A percentile compares a stretch with the other conserved stretches of the same genome.
phyloP scores from a whole-genome alignment of 345 rosid genomes.

The Eucalyptus regnans region DNA sequence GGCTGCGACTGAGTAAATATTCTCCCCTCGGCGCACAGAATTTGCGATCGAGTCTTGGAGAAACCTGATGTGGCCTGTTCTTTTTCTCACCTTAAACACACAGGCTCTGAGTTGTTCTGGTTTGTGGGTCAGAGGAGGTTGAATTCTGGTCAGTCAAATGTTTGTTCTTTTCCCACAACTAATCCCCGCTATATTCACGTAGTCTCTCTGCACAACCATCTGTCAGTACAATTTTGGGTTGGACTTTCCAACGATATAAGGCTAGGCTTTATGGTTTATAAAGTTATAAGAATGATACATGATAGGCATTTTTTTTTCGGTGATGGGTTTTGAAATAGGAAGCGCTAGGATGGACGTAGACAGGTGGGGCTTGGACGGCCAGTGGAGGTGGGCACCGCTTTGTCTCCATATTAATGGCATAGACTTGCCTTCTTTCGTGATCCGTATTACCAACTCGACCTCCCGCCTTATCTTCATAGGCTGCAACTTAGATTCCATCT shows the following conservation, averaged over 20 bases:
- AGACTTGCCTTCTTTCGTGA: neutral
- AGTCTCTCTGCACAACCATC: neutral
- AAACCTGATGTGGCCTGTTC: neutral
- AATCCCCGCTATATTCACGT: neutral
- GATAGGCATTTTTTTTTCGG: neutral
- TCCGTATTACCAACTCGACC: neutral
- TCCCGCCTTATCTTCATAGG: neutral
- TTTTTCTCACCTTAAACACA: neutral
- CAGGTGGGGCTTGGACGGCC: neutral
- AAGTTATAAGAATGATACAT: neutral
- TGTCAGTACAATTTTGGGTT: neutral
- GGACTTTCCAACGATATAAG: neutral
- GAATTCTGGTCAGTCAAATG: neutral
- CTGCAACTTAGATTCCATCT: neutral
- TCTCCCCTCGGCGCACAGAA: neutral
- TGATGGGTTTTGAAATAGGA: neutral
- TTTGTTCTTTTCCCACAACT: too few species aligned
- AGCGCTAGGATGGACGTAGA: neutral
- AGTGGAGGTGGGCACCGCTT: neutral
- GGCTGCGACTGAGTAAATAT: neutral
- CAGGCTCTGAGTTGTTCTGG: neutral
- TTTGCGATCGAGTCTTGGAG: neutral
- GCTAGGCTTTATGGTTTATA: neutral
- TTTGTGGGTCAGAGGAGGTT: neutral
- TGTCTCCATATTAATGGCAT: neutral